Evolutionary conservation across 176 grass and related monocot species (phyloP).

Genomic region (Typha latifolia): DNA sequence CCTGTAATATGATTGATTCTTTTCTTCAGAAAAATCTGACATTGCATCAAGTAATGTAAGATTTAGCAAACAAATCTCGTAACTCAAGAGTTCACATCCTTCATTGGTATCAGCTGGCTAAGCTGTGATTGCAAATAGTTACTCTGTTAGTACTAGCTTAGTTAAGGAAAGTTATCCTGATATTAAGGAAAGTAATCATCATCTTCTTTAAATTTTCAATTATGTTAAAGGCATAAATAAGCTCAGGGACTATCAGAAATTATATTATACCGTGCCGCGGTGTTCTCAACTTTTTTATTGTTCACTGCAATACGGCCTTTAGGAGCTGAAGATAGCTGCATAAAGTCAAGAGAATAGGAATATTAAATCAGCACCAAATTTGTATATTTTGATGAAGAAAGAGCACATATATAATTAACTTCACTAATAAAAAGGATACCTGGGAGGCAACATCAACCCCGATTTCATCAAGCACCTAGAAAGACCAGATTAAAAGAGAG

Average conservation of each 20-base stretch:
- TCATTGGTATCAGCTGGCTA: background rate
- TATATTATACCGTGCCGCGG: constrained; percentile 51
- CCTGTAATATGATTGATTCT: too few species aligned
- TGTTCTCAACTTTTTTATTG: constrained; percentile 54
- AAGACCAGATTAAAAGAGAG: constrained; percentile 1
- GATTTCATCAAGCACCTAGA: constrained; percentile 92
- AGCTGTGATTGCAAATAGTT: background rate
- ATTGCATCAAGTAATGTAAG: too few species aligned
- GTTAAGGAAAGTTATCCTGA: background rate
- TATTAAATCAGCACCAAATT: constrained; percentile 10
- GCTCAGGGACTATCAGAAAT: background rate
- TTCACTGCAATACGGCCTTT: constrained; percentile 62
- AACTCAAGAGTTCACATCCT: background rate
- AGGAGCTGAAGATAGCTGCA: constrained; percentile 87
- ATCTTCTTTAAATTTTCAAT: constrained; percentile 7
- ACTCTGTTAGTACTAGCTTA: background rate
- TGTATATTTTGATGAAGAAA: constrained; percentile 1
- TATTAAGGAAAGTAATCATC: background rate
- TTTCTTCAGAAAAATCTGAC: too few species aligned
- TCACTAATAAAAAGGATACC: constrained; percentile 27
- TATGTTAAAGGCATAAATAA: background rate
- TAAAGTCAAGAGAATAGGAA: constrained; percentile 13
- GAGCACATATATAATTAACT: background rate
- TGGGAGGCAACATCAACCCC: constrained; percentile 95
- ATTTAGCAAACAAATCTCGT: too few species aligned